These are phyloP conservation scores for Boeremia exigua DNA, from an alignment of 2,329 filamentous ascomycete genomes.

Conservation along the genomic window DNA sequence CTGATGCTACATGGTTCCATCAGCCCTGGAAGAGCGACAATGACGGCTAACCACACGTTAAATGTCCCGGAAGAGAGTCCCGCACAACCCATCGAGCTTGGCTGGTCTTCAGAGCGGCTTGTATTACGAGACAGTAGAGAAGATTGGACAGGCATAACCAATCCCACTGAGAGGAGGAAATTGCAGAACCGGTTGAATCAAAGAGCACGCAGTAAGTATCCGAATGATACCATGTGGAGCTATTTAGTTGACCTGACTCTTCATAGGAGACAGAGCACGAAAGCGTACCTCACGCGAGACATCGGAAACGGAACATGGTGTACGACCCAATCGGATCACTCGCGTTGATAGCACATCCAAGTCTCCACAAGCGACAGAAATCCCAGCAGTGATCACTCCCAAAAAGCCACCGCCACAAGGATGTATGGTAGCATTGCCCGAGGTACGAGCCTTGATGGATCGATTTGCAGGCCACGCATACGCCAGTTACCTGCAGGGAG, in stretches of 20 bases:
- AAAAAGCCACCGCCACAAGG: neutral
- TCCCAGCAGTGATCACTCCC: no score
- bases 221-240: neutral
- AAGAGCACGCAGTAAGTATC: conserved; percentile 18
- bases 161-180: conserved; percentile 22
- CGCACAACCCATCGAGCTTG: conserved; percentile 7
- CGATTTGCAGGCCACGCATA: conserved; percentile 27
- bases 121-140: conserved; percentile 15
- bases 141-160: conserved; percentile 28
- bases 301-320: neutral
- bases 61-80: neutral
- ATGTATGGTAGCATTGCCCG: conserved; percentile 13
- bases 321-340: no score
- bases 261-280: neutral
- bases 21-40: neutral
- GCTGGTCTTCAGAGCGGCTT: conserved; percentile 20
- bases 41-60: neutral
- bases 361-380: no score
- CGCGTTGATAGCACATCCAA: neutral
- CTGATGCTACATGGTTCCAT: neutral
- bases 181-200: conserved; percentile 31
- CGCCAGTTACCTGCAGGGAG: conserved; percentile 23
- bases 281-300: neutral
- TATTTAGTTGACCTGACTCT: neutral
- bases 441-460: conserved; percentile 18